Base-by-base conservation (phyloP, 768 basidiomycete genomes). In the Leccinellum albellum region DNA sequence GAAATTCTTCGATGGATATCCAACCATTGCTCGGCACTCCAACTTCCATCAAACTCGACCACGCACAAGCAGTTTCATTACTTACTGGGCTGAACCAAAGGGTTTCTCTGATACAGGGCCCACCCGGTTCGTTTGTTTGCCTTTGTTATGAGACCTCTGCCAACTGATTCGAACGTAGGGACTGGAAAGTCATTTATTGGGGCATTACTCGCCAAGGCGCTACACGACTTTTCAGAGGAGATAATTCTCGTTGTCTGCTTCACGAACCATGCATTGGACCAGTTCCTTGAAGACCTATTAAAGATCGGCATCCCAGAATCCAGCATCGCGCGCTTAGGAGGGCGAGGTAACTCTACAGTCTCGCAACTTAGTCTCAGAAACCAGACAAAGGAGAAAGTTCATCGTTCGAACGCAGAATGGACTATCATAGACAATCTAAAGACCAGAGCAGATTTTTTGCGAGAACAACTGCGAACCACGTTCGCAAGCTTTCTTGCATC, bases 171-270 rank as follows among this genome's bases (percentile, higher is more conserved):
- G 14, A 4, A 23, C 44, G 37, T 9, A 88, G 87, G 87, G 1
- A 89, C 87, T 0, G 87, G 87, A 2, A 89, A 88, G 59, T 87
- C 85, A 0, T 87, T 87, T 61, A 82, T 88, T 24, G 87, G 87
- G 0, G 83, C 84, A 0, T 70, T 88, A 0, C 69, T 88, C 1
- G 84, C 83, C 0, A 88, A 87, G 59, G 71, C 78, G 6, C 65
- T 87, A 4, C 78, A 87, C 49, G 77, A 81, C 23, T 68, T 68
- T 55, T 79, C 79, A 0, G 32, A 62, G 0, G 71, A 75, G 44
- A 82, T 67, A 1, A 84, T 88, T 20, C 78, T 88, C 10, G 84
- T 88, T 1, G 82, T 86, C 37, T 87, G 86, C 61, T 88, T 81
- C 58, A 89, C 87, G 0, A 88, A 89, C 58, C 87, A 89, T 56